Base-by-base conservation (phyloP, 345 rosid genomes). In the Eucalyptus cladocalyx region DNA sequence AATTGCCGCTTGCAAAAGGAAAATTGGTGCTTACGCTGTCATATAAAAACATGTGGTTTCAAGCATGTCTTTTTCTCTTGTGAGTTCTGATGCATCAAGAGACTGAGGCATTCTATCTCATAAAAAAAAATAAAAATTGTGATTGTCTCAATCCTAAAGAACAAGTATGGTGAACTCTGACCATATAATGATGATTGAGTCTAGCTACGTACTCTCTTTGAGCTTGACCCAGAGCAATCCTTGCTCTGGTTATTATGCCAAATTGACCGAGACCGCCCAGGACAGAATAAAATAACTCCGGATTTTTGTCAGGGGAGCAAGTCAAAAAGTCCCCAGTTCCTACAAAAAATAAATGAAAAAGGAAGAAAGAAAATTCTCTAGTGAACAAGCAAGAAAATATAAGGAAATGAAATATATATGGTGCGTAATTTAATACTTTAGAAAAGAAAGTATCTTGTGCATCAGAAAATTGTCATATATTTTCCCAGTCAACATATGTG, bases 261-360 rank as follows among this genome's bases (percentile, higher is more conserved):
- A 89, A 89, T 34, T 89, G 87, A 23, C 90, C 88, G 28, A 89
- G 87, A 40, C 90, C 90, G 32, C 90, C 85, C 10, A 89, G 90
- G 34, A 40, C 88, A 4, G 87, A 80, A 24, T 47, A 86, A 80
- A 89, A 89, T 40, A 89, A 53, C 58, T 86, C 85, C 23, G 88
- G 40, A 80, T 48, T 86, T 12, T 86, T 42, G 26, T 62, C 18
- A 45, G 49, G 54, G 17, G 90, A 86, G 62, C 90, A 89, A 28
- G 86, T 49, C 24, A 62, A 23, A 9, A 47, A 23, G 58, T 89
- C 60, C 11, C 88, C 90, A 16, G 54, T 86, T 49, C 87, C 87
- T 86, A n/a, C 19, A 86, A 34, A 69, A 69, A 69, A 32, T 32
- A 51, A 18, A 51, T 51, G 56, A 51, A 51, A 51, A 51, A 11